Evolutionary conservation across 1,139 yeast species (phyloP), one percentile per base, ranked within the genome.

Genomic region (Diutina mesorugosa): DNA sequence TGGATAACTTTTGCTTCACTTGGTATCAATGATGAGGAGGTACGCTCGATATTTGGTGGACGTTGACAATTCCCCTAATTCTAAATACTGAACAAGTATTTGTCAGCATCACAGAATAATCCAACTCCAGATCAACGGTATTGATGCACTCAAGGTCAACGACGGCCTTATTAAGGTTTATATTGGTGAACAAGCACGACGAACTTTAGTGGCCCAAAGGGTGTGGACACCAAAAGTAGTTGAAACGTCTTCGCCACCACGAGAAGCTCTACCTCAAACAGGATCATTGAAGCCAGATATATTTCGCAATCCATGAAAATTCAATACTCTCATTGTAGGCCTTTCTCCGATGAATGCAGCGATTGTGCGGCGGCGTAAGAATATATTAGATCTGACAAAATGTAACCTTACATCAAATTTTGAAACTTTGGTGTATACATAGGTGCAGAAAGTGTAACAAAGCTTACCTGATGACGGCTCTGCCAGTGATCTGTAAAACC

Each of bases 311-410:
- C 62, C 84, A 78, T 1, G 96, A 77, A 3, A 97, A 96, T 61
- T 84, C 88, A 55, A 89, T 77, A 64, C 90, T 77, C 68, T 88
- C 93, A 62, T 85, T 84, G 69, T 86, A 88, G 18, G 88, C 86
- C 65, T 90, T 91, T 98, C 91, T 90, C 3, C 3, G 30, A 16
- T 46, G 14, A 21, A 4, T 46, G 50, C 8, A 12, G 30, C 21
- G 50, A 47, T 28, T 29, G 51, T 47, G 51, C 51, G 51, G 7
- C 14, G 10, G 10, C 41, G 6, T 14, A 35, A 5, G 41, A 35
- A 8, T 6, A 10, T 2, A 14, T n/a, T 8, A 10, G 41, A 35
- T 12, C 41, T 21, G 26, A 21, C 26, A 3, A 21, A 21, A 21
- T 21, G 26, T 21, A 21, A 21, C 26, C 26, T 21, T 21, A 21